These are phyloP conservation scores for Aspergillus cavernicola DNA, from an alignment of 495 filamentous ascomycete genomes.

Conservation along the genomic window DNA sequence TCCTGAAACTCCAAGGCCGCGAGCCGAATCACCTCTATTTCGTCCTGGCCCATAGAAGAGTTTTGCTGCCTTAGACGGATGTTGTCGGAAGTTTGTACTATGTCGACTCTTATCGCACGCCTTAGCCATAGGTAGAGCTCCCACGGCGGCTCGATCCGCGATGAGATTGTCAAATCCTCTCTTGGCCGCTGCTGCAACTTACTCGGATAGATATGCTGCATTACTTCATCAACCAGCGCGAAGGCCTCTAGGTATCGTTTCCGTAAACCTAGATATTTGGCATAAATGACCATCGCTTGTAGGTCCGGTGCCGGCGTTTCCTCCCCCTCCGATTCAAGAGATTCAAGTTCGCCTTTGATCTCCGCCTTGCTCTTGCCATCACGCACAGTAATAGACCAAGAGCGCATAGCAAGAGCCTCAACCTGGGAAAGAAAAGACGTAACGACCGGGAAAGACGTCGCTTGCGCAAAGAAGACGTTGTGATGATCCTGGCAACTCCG, in stretches of 20 bases:
- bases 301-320: constrained; percentile 17
- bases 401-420: constrained; percentile 18
- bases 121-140: constrained; percentile 25
- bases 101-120: constrained; percentile 10
- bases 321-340: background rate
- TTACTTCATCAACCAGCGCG: constrained; percentile 24
- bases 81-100: no score
- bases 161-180: background rate
- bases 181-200: background rate
- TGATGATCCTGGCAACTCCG: background rate
- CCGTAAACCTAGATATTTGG: constrained; percentile 23
- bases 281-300: constrained; percentile 30
- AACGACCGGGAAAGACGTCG: background rate
- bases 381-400: no score
- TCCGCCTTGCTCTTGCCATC: no score
- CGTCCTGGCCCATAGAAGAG: background rate
- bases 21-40: background rate
- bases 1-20: constrained; percentile 35
- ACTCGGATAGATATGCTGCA: constrained; percentile 18
- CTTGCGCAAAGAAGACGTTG: background rate
- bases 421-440: constrained; percentile 16
- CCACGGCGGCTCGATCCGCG: constrained; percentile 21
- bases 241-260: constrained; percentile 21
- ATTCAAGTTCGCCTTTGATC: no score
- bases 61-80: background rate